Evolutionary conservation across 2,329 filamentous ascomycete species (phyloP).

Genomic region (Pleoardoris graminearum): DNA sequence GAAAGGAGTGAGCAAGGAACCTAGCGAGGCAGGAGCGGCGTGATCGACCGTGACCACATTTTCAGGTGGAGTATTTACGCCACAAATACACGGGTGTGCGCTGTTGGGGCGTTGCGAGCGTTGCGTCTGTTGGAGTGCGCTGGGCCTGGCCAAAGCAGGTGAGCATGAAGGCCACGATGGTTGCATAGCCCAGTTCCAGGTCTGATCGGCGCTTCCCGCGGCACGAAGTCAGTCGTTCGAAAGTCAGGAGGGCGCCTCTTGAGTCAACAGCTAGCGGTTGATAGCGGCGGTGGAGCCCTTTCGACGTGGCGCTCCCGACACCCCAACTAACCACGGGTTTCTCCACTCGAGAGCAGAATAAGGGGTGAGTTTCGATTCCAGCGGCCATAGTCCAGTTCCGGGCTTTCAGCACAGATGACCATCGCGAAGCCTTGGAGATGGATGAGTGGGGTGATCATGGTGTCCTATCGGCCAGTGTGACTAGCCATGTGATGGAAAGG

Average conservation of each 20-base stretch:
- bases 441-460: background rate
- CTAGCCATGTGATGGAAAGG: background rate
- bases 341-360: background rate
- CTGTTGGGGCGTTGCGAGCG: slow-evolving; percentile 4
- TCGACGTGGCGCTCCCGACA: background rate
- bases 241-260: background rate
- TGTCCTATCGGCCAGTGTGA: background rate
- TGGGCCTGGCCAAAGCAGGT: background rate
- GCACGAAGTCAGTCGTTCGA: background rate
- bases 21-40: background rate
- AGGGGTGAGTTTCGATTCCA: background rate
- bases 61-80: background rate
- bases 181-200: background rate
- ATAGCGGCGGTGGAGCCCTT: background rate
- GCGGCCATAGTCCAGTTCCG: background rate
- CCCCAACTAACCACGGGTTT: background rate
- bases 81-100: slow-evolving; percentile 1
- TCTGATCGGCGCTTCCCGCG: background rate
- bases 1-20: background rate
- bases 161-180: background rate
- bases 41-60: background rate
- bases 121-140: background rate
- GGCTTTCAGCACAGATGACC: background rate
- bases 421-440: background rate
- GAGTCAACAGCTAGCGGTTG: slow-evolving; percentile 1